Base-by-base conservation (phyloP, 176 grass and related monocot genomes). In the Oryza glaberrima region DNA sequence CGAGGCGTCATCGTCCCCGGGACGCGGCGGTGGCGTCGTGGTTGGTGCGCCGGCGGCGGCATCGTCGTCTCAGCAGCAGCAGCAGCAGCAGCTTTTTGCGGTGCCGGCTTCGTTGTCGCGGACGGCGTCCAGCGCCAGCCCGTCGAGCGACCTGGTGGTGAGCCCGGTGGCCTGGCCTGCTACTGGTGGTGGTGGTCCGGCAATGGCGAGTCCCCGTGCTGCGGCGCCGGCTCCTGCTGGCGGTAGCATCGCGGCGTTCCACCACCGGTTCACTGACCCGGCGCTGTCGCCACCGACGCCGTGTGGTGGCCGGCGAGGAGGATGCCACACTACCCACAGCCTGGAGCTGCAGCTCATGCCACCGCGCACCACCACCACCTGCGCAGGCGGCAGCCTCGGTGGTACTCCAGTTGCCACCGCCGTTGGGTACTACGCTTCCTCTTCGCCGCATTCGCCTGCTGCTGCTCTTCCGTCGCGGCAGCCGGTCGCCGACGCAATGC, bases 261-360 rank as follows among this genome's bases (percentile, higher is more conserved):
- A 72, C 78, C 72, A 72, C 17, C 40, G 36, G 3, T 70, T 80
- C 38, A 11, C 58, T 63, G 81, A 90, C 7, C 76, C 11, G 4
- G 12, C 26, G 3, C 45, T 51, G 14, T 74, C 81, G 13, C 82
- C 86, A 17, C 77, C 43, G 15, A 12, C 34, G 32, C 77, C 79
- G 11, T 47, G 41, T 23, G 76, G 48, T 23, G 76, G 74, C 32
- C 71, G n/a, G 14, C 36, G 40, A n/a, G 66, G 41, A 25, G 41
- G 49, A 14, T 20, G 34, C 35, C 78, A 36, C 35, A 36, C 34
- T 4, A 35, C 35, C 35, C 5, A 90, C 25, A 90, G 78, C 73
- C 75, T 93, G 12, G 93, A 95, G 84, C 85, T 98, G 32, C 93
- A 93, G 80, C 87, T 98, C 44, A 90, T 98, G 48, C 93, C 95